Conservation (phyloP, 495 filamentous ascomycete species). For the Penicillium fimorum region DNA sequence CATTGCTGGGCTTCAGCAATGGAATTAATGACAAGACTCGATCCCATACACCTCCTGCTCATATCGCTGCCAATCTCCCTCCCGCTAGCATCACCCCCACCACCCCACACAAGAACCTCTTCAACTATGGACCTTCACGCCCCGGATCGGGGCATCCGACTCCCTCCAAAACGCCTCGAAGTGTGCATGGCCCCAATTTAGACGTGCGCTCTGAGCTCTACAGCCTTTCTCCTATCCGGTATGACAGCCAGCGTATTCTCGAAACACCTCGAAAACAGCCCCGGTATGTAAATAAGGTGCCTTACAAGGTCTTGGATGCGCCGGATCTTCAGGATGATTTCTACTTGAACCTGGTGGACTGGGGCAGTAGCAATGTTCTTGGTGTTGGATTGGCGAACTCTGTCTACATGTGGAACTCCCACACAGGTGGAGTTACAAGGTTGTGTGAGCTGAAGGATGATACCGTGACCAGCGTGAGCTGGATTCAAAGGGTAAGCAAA, state of each 20-base stretch:
- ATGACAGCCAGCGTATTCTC: slow-evolving; percentile 86
- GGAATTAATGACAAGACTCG: slow-evolving; percentile 66
- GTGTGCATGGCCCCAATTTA: slow-evolving; percentile 77
- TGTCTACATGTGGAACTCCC: slow-evolving; percentile 99
- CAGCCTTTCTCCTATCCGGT: slow-evolving; percentile 86
- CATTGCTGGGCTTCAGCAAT: slow-evolving; percentile 55
- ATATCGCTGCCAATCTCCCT: slow-evolving; percentile 57
- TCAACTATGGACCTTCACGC: slow-evolving; percentile 84
- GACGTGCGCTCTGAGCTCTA: slow-evolving; percentile 89
- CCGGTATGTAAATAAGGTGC: slow-evolving; percentile 88
- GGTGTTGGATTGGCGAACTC: slow-evolving; percentile 89
- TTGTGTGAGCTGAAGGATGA: slow-evolving; percentile 92
- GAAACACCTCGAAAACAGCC: slow-evolving; percentile 84
- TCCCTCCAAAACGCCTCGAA: slow-evolving; percentile 85
- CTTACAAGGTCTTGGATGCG: slow-evolving; percentile 95
- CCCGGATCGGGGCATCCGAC: slow-evolving; percentile 72
- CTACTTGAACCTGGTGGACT: slow-evolving; percentile 95
- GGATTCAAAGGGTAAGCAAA: slow-evolving; percentile 76
- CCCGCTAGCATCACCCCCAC: slow-evolving; percentile 78
- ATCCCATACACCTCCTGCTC: slow-evolving; percentile 77
- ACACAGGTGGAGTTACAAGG: slow-evolving; percentile 81
- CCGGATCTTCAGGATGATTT: slow-evolving; percentile 96
- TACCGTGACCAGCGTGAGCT: slow-evolving; percentile 91
- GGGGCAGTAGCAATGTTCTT: slow-evolving; percentile 92
- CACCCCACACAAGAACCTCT: slow-evolving; percentile 95